Percentiles rank a stretch among this genome's conserved stretches.
These are phyloP conservation scores for Cercospora zeina DNA, from an alignment of 2,329 filamentous ascomycete species.

Conservation along the genomic window DNA sequence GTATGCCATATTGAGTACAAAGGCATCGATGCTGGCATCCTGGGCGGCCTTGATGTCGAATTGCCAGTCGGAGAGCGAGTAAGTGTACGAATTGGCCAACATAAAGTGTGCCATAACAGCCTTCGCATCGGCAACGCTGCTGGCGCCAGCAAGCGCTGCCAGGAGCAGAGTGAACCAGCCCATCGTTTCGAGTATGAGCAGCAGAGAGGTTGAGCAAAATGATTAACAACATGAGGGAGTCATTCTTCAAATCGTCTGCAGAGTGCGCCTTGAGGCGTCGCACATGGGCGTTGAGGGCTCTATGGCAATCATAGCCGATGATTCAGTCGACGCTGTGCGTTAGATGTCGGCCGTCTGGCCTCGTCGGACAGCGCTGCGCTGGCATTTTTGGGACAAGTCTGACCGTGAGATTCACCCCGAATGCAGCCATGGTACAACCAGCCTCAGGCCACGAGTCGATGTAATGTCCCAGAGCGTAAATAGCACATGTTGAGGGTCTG, in stretches of 20 bases:
- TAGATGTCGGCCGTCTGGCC: background rate
- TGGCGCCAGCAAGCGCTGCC: conserved; percentile 20
- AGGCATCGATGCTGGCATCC: conserved; percentile 47
- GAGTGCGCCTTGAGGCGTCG: background rate
- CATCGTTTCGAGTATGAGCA: conserved; percentile 10
- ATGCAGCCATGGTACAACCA: background rate
- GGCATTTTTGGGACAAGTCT: background rate
- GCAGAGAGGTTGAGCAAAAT: background rate
- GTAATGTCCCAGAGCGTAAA: background rate
- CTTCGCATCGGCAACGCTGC: conserved; percentile 18
- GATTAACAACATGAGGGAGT: no score
- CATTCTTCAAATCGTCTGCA: no score
- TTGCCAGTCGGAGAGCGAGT: conserved; percentile 20
- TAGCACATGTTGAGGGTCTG: background rate
- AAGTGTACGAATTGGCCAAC: conserved; percentile 21
- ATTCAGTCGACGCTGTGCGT: background rate
- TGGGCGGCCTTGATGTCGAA: conserved; percentile 25
- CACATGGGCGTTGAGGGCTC: background rate
- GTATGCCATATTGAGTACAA: conserved; percentile 55
- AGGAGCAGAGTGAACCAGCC: conserved; percentile 18
- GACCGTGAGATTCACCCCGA: background rate
- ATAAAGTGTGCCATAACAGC: conserved; percentile 24
- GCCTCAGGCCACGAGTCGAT: background rate
- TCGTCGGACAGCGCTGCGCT: background rate
- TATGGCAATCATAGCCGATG: background rate